phyloP scores from a whole-genome alignment of 2,329 filamentous ascomycete genomes.

The Dactylellina haptotyla region DNA sequence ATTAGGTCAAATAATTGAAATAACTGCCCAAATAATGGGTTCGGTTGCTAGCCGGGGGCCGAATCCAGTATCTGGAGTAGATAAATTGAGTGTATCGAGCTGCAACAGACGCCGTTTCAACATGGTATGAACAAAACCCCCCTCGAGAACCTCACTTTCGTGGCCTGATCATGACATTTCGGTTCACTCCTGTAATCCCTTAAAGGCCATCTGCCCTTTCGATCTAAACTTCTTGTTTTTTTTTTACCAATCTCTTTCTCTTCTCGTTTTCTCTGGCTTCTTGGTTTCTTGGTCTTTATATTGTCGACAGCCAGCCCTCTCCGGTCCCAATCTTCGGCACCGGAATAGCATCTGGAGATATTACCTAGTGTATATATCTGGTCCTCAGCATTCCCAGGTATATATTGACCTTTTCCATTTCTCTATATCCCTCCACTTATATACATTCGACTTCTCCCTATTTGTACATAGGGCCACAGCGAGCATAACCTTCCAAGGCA shows the following conservation, averaged over 20 bases:
- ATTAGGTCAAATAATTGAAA: conserved; percentile 31
- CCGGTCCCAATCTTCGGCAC: not conserved
- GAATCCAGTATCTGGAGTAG: conserved; percentile 38
- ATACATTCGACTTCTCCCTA: too few relatives aligned
- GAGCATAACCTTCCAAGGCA: too few relatives aligned
- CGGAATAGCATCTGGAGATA: not conserved
- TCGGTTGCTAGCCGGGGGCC: conserved; percentile 20
- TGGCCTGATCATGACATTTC: conserved; percentile 49
- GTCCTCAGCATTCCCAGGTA: not conserved
- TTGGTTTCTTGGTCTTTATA: not conserved
- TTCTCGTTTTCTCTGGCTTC: conserved; percentile 5
- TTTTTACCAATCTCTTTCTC: conserved; percentile 1
- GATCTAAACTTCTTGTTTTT: conserved; percentile 2
- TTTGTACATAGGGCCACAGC: too few relatives aligned
- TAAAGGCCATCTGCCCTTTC: conserved; percentile 45
- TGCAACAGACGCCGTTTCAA: conserved; percentile 51
- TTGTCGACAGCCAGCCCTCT: not conserved
- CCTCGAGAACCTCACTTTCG: conserved; percentile 14
- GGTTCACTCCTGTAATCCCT: conserved; percentile 14
- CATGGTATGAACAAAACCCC: conserved; percentile 46
- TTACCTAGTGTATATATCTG: not conserved
- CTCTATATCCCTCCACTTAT: too few relatives aligned
- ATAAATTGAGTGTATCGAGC: conserved; percentile 28
- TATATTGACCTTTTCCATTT: not conserved
- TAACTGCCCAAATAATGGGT: conserved; percentile 41